phyloP scores from a whole-genome alignment of 2,329 filamentous ascomycete species.

The Cytospora piceicola region DNA sequence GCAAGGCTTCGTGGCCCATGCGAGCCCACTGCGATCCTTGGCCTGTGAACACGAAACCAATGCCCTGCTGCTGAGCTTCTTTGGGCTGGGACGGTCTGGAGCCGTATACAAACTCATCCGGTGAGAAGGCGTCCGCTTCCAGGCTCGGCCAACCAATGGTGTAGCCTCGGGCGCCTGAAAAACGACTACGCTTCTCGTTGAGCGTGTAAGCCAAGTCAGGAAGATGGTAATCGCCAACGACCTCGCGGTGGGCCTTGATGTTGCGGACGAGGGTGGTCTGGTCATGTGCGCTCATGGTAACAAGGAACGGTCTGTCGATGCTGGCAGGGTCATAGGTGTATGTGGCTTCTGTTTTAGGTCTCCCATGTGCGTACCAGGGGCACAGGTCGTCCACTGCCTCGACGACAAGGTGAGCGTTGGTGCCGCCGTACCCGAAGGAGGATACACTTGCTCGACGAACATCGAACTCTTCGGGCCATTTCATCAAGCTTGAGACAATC shows the following conservation, averaged over 20 bases:
- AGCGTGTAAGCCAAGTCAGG: not conserved
- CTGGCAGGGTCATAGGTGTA: not conserved
- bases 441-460: slow-evolving; percentile 42
- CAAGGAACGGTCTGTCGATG: not conserved
- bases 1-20: not conserved
- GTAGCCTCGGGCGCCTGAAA: too few relatives aligned
- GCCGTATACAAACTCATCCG: not conserved
- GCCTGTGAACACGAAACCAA: not conserved
- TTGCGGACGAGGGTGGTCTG: not conserved
- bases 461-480: slow-evolving; percentile 39
- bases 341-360: not conserved
- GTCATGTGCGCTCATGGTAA: slow-evolving; percentile 9
- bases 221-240: not conserved
- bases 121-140: too few relatives aligned
- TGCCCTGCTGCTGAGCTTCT: not conserved
- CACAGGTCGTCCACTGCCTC: slow-evolving; percentile 45
- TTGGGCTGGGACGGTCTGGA: not conserved
- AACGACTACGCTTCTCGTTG: too few relatives aligned
- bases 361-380: not conserved
- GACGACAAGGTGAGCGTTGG: slow-evolving; percentile 48
- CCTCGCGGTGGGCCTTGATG: not conserved
- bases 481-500: not conserved
- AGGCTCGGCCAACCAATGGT: too few relatives aligned
- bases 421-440: slow-evolving; percentile 43
- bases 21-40: not conserved